Evolutionary conservation across 345 rosid species (phyloP), one percentile per base, ranked within the genome.

Genomic region (Hypericum perforatum): DNA sequence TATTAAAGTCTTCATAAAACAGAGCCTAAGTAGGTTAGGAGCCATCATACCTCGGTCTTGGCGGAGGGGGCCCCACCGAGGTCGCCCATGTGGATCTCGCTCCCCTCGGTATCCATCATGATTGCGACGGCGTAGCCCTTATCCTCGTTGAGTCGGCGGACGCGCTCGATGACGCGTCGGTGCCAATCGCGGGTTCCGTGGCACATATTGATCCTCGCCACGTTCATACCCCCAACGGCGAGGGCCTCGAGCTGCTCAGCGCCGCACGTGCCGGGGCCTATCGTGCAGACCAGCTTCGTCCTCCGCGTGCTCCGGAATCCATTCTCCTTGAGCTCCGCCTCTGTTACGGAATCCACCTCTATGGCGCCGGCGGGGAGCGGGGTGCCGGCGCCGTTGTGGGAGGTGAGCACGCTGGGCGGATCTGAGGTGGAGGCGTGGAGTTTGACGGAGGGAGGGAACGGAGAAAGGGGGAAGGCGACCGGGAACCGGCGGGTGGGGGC

Each of bases 101-200:
- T 94, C 9, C 99, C 99, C 79, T 94, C 97, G 15, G 99, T 94
- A 45, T 94, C 99, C 99, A 94, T 94, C 99, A 94, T 94, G 51
- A 94, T 79, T 1, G 99, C 99, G 38, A 94, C 99, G 0, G 99
- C 97, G 51, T 66, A 89, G 0, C 99, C 99, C 70, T 89, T 94
- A 75, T 94, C 97, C 56, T 86, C 95, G 57, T 94, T 94, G 62
- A 94, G 76, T 62, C 72, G 76, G 65, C 97, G 61, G 4, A 94
- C 95, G 7, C 94, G 78, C 15, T 84, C 82, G 43, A 94, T 86
- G 38, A 94, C 95, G 2, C 84, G 76, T 40, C 15, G 57, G 57
- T 94, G 99, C 99, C 99, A 94, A 53, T 89, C 97, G 2, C 83
- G 82, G 0, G 94, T 79, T 0, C 97, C 95, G 54, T 94, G 99